Base-by-base conservation (phyloP, 139 green algal species). In the Edaphochlamys debaryana region DNA sequence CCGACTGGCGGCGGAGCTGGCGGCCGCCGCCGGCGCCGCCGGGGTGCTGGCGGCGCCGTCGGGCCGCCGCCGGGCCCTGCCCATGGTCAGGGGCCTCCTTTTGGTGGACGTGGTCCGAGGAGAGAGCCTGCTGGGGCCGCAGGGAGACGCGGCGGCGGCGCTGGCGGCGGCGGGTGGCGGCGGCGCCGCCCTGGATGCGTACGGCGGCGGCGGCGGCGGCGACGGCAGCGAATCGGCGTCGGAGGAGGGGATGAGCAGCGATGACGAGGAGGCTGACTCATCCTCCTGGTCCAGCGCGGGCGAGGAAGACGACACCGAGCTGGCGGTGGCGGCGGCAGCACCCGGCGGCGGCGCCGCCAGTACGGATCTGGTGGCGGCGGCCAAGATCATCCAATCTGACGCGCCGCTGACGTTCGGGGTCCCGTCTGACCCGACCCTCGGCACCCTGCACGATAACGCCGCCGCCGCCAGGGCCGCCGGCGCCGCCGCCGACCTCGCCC, bases 71-170 rank as follows among this genome's bases (percentile, higher is more conserved):
- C 38, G 29, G 29, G 32, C 2, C 32, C 63, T 82, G 76, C 45
- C 32, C 4, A 3, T 27, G 9, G 32, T 82, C 27, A 62, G 60
- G 20, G 76, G 76, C 5, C 22, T 82, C 62, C 76, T 82, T 42
- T 42, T 82, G 76, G 45, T 82, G 30, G 76, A 82, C 32, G 63
- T 82, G 7, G 25, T 82, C 52, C 25, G 56, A 63, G 76, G 32
- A 32, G 32, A 63, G 2, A 7, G n/a, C 56, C 42, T 82, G 42
- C 41, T 82, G 76, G 76, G 76, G 15, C 29, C 29, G 5, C 7
- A 37, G 0, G 27, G 30, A 2, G 29, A 3, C 13, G 7, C 58
- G 27, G 58, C 25, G 27, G 30, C 30, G 60, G n/a, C n/a, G 13
- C 27, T 11, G 23, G 58, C 58, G 23, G 58, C 58, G 23, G n/a